Base-by-base conservation (phyloP, 2,329 filamentous ascomycete species). In the Trichoderma sp. region DNA sequence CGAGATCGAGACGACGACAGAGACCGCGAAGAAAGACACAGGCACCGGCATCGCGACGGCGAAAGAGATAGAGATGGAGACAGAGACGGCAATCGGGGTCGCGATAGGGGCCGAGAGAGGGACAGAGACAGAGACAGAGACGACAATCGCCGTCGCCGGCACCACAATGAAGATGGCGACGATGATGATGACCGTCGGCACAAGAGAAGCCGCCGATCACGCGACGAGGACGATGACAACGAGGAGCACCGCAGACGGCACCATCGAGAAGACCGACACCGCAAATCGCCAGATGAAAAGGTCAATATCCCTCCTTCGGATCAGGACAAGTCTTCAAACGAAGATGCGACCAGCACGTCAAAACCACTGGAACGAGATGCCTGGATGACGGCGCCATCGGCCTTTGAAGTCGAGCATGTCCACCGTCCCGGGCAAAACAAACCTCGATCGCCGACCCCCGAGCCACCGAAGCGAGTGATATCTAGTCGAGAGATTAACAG, bases 321-420 rank as follows among this genome's bases (percentile, higher is more conserved):
- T 43, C 85, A 87, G 26, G 83, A 85, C 71, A 81, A 82, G 39
- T 70, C 76, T 18, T 70, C 75, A 34, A 70, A 71, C 18, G 70
- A 78, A 71, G 74, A 78, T 7, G 18, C 72, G 0, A 71, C 76
- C 2, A 73, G 76, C 7, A 60, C 70, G 0, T 55, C 75, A 5
- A 79, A 76, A 69, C 76, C 79, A 1, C 75, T 90, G 37, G 86
- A 89, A 73, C 88, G 96, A 71, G 96, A 98, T 78, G 88, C 91
- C 0, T 99, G 96, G 94, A 99, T 99, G 96, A 90, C 94, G 70
- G 91, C 91, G 0, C 94, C 95, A 0, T 92, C 92, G 0, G 89
- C 90, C 0, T 81, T 97, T 43, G 90, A 94, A 65, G 84, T 98
- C 68, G 94, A 98, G 76, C 97, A 97, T 77, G 85, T 93, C 61